Evolutionary conservation across 2,329 filamentous ascomycete genomes (phyloP).

Genomic region (Lecanicillium sp.): DNA sequence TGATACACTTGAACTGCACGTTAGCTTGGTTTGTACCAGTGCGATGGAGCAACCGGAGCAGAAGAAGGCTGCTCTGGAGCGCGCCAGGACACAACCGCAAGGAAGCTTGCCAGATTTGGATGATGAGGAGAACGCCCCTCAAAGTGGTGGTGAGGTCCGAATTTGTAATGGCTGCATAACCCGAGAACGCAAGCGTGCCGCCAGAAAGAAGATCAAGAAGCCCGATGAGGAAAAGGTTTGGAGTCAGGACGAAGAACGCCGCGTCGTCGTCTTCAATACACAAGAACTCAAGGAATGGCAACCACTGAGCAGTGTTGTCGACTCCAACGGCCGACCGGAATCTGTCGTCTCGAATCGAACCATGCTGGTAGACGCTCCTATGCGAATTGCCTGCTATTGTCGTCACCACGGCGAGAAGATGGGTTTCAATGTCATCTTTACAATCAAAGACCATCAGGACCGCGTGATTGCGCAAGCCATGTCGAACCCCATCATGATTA

Average conservation of each 20-base stretch:
- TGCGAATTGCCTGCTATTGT: conserved; percentile 97
- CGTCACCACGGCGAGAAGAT: conserved; percentile 89
- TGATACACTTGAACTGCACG: conserved; percentile 72
- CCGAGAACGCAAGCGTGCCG: conserved; percentile 82
- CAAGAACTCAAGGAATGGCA: conserved; percentile 81
- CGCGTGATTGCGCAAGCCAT: conserved; percentile 76
- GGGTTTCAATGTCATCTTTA: conserved; percentile 91
- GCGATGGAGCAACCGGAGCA: conserved; percentile 71
- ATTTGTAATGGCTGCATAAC: conserved; percentile 91
- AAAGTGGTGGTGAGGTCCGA: conserved; percentile 86
- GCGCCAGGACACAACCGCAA: conserved; percentile 34
- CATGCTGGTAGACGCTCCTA: conserved; percentile 75
- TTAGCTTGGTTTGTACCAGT: conserved; percentile 82
- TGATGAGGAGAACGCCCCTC: conserved; percentile 61
- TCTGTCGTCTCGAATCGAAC: conserved; percentile 46
- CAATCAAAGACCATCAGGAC: conserved; percentile 73
- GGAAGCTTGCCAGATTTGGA: conserved; percentile 28
- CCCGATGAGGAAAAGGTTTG: conserved; percentile 87
- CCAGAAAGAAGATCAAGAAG: conserved; percentile 87
- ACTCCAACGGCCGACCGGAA: conserved; percentile 32
- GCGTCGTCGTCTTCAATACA: conserved; percentile 88
- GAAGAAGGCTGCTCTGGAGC: conserved; percentile 57
- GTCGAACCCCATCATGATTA: conserved; percentile 88
- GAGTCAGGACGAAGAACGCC: conserved; percentile 67
- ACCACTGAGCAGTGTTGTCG: conserved; percentile 44